A percentile compares a stretch with the other conserved stretches of the same genome.
These are phyloP conservation scores for Saussurea involucrata DNA, from an alignment of 129 eudicot genomes.

Conservation along the genomic window DNA sequence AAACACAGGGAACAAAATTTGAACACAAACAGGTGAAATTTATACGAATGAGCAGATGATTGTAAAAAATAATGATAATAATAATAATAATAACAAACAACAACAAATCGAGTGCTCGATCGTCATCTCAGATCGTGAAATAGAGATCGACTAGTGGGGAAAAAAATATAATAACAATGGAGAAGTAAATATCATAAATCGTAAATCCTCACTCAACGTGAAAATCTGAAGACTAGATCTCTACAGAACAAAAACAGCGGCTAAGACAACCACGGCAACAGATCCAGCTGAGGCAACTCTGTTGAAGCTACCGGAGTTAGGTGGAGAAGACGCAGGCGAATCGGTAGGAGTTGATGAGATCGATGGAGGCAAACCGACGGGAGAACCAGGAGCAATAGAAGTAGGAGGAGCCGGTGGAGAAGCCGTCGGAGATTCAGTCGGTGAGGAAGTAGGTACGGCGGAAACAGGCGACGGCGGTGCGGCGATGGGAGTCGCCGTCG, in stretches of 20 bases:
- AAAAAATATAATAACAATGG: not conserved
- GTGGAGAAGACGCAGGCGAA: conserved; percentile 27
- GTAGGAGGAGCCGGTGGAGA: conserved; percentile 39
- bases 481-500: conserved; percentile 37
- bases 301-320: conserved; percentile 40
- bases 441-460: conserved; percentile 33
- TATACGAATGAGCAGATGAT: not conserved
- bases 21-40: not conserved
- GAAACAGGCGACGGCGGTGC: conserved; percentile 31
- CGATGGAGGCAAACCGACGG: conserved; percentile 21
- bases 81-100: not conserved
- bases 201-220: conserved; percentile 12
- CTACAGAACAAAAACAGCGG: conserved; percentile 63
- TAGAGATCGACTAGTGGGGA: not conserved
- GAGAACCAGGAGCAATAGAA: conserved; percentile 28
- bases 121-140: not conserved
- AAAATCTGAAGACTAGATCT: conserved; percentile 18
- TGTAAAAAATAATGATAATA: conserved; percentile 8
- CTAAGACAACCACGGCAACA: conserved; percentile 48
- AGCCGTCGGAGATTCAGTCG: conserved; percentile 34
- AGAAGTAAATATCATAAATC: not conserved
- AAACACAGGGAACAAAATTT: not conserved
- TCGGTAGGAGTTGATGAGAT: conserved; percentile 30
- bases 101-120: conserved; percentile 12
- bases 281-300: conserved; percentile 61